Base-by-base conservation (phyloP, 768 basidiomycete genomes). In the Royoungia palumana region DNA sequence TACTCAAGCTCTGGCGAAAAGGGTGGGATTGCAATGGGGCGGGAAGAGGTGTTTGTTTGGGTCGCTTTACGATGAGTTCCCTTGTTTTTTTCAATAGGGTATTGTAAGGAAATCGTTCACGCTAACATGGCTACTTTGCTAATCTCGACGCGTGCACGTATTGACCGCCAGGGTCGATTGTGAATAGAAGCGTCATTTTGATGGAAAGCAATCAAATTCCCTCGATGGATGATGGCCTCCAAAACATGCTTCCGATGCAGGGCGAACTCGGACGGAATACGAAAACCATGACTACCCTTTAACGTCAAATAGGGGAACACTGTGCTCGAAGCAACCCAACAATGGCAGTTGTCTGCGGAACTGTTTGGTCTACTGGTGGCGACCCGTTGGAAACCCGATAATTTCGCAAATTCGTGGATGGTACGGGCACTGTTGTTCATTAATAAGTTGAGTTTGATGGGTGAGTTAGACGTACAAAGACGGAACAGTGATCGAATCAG, bases 1-100 rank as follows among this genome's bases (percentile, higher is more conserved):
- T 89, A 90, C 61, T 72, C 76, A 44, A 77, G 75, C 22, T 66
- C 72, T 44, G 69, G 62, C 3, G 57, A 60, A 43, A 61, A 61
- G 50, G 66, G 66, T 10, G 61, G 71, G 42, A 70, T 70, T 19
- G 70, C 73, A 20, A 66, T 72, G 39, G 69, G 70, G 20, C 69
- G 72, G 46, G 71, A 70, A 48, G 67, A 78, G 16, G 75, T 76
- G 12, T 74, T 72, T 43, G 63, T 60, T 1, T 78, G 77, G 77
- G 72, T 78, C 56, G 68, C 62, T 51, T 16, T 43, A 9, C 50
- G 51, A 13, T 64, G 49, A 62, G 28, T 12, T 8, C 16, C 32
- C 22, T 13, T 28, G 20, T 43, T 32, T 19, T 9, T 38, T 34
- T n/a, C n/a, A 32, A 27, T 41, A 34, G 27, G 45, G 37, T 5